Conservation (phyloP, 805 yeast species). For the Wickerhamomyces silvicola region DNA sequence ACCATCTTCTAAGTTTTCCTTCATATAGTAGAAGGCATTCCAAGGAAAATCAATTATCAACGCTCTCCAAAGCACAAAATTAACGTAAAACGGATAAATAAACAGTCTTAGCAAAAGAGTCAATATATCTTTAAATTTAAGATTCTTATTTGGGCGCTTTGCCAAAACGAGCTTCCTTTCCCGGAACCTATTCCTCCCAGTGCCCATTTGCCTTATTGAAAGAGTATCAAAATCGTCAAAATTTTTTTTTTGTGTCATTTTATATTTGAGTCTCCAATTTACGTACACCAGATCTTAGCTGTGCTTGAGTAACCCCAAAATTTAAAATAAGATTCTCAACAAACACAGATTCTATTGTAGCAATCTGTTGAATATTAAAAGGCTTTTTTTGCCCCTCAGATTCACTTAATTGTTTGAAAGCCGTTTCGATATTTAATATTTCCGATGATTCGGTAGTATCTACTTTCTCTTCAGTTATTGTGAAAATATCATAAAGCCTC, state of each 20-base stretch:
- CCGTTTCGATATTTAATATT: constrained; percentile 1
- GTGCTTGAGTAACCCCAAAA: constrained; percentile 10
- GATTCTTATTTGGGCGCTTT: neutral
- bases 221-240: too few species aligned
- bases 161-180: neutral
- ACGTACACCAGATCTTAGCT: constrained; percentile 5
- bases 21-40: neutral
- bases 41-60: constrained; percentile 4
- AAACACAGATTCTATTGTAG: constrained; percentile 5
- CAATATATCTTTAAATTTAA: neutral
- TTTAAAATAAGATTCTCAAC: constrained; percentile 8
- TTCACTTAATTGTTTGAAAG: constrained; percentile 1
- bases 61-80: constrained; percentile 1
- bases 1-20: neutral
- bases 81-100: constrained; percentile 5
- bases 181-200: too few species aligned
- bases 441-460: constrained; percentile 1
- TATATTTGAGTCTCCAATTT: neutral
- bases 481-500: constrained; percentile 21
- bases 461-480: constrained; percentile 4
- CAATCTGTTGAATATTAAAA: too few species aligned
- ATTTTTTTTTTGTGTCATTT: too few species aligned
- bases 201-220: too few species aligned
- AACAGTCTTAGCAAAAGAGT: constrained; percentile 2
- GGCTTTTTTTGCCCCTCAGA: too few species aligned